Percentiles rank a stretch among this genome's conserved stretches.
Evolutionary conservation across 768 basidiomycete genomes (phyloP).

Genomic region (Phylloporus sp.): DNA sequence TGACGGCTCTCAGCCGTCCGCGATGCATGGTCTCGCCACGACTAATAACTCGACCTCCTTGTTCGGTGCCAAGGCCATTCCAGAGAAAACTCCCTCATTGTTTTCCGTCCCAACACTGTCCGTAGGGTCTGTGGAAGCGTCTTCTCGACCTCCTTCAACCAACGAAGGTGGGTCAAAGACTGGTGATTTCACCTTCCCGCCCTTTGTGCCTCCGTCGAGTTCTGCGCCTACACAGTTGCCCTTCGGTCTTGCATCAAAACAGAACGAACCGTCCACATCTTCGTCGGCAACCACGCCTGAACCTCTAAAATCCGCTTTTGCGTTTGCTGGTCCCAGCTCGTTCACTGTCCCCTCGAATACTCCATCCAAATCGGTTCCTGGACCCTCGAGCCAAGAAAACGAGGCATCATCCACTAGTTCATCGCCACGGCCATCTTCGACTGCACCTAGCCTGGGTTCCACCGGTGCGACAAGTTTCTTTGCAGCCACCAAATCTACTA

Average conservation of each 20-base stretch:
- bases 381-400: conserved; percentile 9
- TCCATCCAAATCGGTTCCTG: conserved; percentile 2
- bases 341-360: conserved; percentile 9
- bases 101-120: conserved; percentile 35
- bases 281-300: conserved; percentile 13
- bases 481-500: conserved; percentile 13
- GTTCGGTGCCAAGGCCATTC: conserved; percentile 6
- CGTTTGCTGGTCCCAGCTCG: conserved; percentile 17
- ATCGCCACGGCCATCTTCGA: conserved; percentile 9
- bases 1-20: conserved; percentile 30
- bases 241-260: conserved; percentile 17
- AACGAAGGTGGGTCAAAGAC: conserved; percentile 18
- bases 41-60: conserved; percentile 10
- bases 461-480: conserved; percentile 23
- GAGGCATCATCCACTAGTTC: conserved; percentile 4
- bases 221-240: conserved; percentile 8
- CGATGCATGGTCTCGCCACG: conserved; percentile 4
- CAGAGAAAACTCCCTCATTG: conserved; percentile 15
- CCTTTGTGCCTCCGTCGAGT: conserved; percentile 19
- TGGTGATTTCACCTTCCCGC: conserved; percentile 24
- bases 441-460: conserved; percentile 15
- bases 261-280: conserved; percentile 11
- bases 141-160: conserved; percentile 9
- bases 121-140: conserved; percentile 14
- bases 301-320: conserved; percentile 29